These are phyloP conservation scores for Dillenia suffruticosa DNA, from an alignment of 164 flowering plant genomes.

Conservation along the genomic window DNA sequence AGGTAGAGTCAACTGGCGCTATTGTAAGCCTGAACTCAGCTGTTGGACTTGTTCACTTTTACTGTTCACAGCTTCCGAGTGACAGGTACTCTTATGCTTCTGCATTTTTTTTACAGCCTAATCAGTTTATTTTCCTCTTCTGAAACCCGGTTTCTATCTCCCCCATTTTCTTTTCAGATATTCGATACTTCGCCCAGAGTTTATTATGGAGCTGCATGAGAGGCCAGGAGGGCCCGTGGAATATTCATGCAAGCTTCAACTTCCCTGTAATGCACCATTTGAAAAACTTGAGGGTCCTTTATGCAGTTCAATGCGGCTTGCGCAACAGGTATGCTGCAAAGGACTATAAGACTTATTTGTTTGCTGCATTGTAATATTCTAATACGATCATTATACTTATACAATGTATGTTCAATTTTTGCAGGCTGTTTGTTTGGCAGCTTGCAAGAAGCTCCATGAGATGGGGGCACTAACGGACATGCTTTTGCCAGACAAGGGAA, in stretches of 20 bases:
- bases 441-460: constrained; percentile 98
- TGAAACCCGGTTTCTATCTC: background rate
- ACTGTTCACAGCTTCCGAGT: constrained; percentile 98
- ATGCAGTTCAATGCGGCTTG: constrained; percentile 93
- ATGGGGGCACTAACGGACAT: constrained; percentile 99
- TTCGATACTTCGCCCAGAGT: constrained; percentile 97
- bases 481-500: constrained; percentile 99
- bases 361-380: background rate
- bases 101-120: background rate
- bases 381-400: background rate
- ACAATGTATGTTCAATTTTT: constrained; percentile 3
- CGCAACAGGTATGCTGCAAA: constrained; percentile 74
- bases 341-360: background rate
- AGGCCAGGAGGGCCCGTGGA: constrained; percentile 74
- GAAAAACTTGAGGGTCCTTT: constrained; percentile 94
- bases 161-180: constrained; percentile 42
- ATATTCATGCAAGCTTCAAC: constrained; percentile 97
- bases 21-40: constrained; percentile 96
- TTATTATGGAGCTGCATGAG: constrained; percentile 90
- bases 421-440: constrained; percentile 98
- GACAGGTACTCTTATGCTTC: constrained; percentile 62
- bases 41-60: constrained; percentile 94
- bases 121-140: background rate
- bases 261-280: constrained; percentile 99
- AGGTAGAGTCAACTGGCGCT: constrained; percentile 98